These are phyloP conservation scores for Trypanosoma congolense DNA, from an alignment of 208 protist genomes.

Conservation along the genomic window DNA sequence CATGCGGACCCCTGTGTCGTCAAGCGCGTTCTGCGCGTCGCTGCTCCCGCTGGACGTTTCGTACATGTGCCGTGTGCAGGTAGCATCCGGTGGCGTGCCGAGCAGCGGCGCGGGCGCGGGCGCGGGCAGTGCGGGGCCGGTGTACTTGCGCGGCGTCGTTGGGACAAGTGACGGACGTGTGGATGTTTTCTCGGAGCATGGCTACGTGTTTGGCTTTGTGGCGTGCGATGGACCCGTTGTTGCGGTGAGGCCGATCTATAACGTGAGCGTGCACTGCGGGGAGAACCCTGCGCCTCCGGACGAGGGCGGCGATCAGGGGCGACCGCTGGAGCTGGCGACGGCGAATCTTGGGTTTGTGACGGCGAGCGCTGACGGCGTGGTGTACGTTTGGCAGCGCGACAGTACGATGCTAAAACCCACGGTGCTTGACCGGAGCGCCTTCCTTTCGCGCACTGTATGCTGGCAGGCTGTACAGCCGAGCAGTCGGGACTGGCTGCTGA, in stretches of 20 bases:
- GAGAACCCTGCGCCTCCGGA: not conserved
- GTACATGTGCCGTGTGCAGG: slow-evolving; percentile 34
- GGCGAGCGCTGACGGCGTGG: slow-evolving; percentile 33
- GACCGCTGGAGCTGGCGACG: slow-evolving; percentile 24
- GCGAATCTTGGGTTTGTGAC: slow-evolving; percentile 65
- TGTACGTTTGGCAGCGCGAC: slow-evolving; percentile 55
- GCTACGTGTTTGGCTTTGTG: slow-evolving; percentile 68
- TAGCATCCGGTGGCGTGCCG: too few relatives aligned
- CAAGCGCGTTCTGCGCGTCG: slow-evolving; percentile 38
- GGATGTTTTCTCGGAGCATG: slow-evolving; percentile 59
- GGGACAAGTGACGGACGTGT: slow-evolving; percentile 72
- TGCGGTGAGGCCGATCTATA: slow-evolving; percentile 44
- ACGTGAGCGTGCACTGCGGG: not conserved
- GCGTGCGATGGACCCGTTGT: slow-evolving; percentile 58
- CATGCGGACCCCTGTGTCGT: not conserved
- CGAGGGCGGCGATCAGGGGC: not conserved
- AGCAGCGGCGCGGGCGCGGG: too few relatives aligned
- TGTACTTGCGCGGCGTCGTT: slow-evolving; percentile 67
- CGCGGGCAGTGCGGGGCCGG: not conserved
- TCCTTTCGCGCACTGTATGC: slow-evolving; percentile 13
- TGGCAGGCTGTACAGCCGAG: slow-evolving; percentile 23
- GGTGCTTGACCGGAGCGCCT: slow-evolving; percentile 5
- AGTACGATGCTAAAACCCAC: slow-evolving; percentile 10
- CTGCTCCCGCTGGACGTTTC: slow-evolving; percentile 58
- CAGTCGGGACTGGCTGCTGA: slow-evolving; percentile 16